These are phyloP conservation scores for Baorangia bicolor DNA, from an alignment of 768 basidiomycete genomes.

Conservation along the genomic window DNA sequence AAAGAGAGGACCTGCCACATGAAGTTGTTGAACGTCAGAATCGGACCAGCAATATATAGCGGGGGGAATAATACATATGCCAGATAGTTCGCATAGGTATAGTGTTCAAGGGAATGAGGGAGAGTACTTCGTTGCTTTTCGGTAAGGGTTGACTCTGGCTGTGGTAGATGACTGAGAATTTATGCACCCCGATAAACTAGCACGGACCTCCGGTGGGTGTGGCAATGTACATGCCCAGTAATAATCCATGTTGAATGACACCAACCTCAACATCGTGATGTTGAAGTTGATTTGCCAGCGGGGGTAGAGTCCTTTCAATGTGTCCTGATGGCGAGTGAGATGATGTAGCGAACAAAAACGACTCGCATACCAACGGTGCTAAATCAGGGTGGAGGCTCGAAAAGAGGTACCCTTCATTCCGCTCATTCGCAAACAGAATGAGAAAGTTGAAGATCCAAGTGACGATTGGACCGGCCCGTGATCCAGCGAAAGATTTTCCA, in stretches of 20 bases:
- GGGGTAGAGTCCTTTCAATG: conserved; percentile 72
- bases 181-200: not conserved
- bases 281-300: conserved; percentile 95
- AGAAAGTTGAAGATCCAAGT: conserved; percentile 79
- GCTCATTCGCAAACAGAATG: conserved; percentile 76
- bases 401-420: conserved; percentile 71
- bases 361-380: conserved; percentile 54
- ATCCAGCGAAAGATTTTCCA: conserved; percentile 44
- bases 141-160: conserved; percentile 36
- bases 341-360: not conserved
- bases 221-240: conserved; percentile 68
- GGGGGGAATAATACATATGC: conserved; percentile 91
- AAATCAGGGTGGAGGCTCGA: conserved; percentile 53
- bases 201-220: conserved; percentile 44
- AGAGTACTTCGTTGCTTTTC: conserved; percentile 62
- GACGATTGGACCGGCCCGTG: conserved; percentile 46
- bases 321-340: conserved; percentile 47
- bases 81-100: conserved; percentile 71
- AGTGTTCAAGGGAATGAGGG: conserved; percentile 56
- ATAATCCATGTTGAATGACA: conserved; percentile 93
- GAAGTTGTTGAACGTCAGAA: conserved; percentile 95
- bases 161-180: conserved; percentile 3
- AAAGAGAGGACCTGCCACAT: conserved; percentile 74
- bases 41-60: conserved; percentile 93
- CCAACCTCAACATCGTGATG: conserved; percentile 90